These are phyloP conservation scores for Chaetomium sp. DNA, from an alignment of 2,329 filamentous ascomycete species.

Conservation along the genomic window DNA sequence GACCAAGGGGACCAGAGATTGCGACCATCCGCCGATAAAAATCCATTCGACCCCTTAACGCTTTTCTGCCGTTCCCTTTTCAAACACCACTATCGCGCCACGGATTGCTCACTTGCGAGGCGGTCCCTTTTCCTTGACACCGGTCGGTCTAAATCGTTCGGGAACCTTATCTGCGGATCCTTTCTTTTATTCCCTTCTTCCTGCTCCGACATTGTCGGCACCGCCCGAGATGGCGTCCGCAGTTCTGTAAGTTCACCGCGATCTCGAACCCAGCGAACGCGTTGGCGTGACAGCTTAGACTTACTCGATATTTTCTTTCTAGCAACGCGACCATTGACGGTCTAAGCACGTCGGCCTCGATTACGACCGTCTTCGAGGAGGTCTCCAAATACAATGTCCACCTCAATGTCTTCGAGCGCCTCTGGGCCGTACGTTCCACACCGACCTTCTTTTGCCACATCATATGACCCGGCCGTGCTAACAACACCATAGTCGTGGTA, in stretches of 20 bases:
- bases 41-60: conserved; percentile 20
- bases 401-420: conserved; percentile 76
- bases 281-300: neutral
- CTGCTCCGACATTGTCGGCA: neutral
- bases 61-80: conserved; percentile 7
- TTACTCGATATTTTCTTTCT: conserved; percentile 7
- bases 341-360: conserved; percentile 44
- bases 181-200: conserved; percentile 7
- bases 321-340: conserved; percentile 43
- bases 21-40: conserved; percentile 17
- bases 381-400: conserved; percentile 71
- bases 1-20: conserved; percentile 4
- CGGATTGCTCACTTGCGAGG: conserved; percentile 10
- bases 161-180: neutral
- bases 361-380: conserved; percentile 55
- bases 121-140: conserved; percentile 8
- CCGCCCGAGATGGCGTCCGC: conserved; percentile 30
- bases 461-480: conserved; percentile 13
- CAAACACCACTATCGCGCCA: conserved; percentile 14
- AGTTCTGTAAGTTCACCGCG: conserved; percentile 15
- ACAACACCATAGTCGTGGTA: conserved; percentile 65
- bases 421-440: conserved; percentile 65
- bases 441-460: conserved; percentile 8
- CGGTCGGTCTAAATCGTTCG: neutral
- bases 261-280: neutral